phyloP scores from a whole-genome alignment of 176 grass and related monocot species.

The Raddia guianensis region DNA sequence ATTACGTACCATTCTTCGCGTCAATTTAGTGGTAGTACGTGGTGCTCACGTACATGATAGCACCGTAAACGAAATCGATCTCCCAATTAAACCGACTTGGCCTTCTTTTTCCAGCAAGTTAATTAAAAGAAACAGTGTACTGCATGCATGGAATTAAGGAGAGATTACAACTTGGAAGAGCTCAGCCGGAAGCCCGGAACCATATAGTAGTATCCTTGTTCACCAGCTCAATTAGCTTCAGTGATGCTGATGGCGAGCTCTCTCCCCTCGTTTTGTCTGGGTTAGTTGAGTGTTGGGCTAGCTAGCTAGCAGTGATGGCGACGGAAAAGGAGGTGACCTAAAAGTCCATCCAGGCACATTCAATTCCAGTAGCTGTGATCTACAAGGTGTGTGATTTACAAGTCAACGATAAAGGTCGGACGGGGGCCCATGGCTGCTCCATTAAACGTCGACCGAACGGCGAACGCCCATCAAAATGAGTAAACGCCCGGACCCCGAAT shows the following conservation, averaged over 20 bases:
- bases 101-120: background rate
- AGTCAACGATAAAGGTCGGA: conserved; percentile 27
- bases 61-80: background rate
- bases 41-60: too few relatives aligned
- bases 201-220: background rate
- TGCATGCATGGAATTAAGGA: too few relatives aligned
- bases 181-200: background rate
- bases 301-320: conserved; percentile 7
- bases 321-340: conserved; percentile 30
- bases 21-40: background rate
- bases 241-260: conserved; percentile 14
- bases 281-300: conserved; percentile 44
- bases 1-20: background rate
- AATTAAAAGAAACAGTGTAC: background rate
- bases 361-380: background rate
- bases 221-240: background rate
- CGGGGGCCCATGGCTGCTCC: background rate
- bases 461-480: background rate
- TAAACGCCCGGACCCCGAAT: background rate
- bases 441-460: background rate
- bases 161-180: background rate
- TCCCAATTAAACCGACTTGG: background rate
- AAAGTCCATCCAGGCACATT: conserved; percentile 41
- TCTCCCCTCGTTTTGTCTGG: background rate
- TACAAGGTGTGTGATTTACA: background rate